Evolutionary conservation across 352 stramenopile genomes (phyloP).

Genomic region (Phytophthora syringae): DNA sequence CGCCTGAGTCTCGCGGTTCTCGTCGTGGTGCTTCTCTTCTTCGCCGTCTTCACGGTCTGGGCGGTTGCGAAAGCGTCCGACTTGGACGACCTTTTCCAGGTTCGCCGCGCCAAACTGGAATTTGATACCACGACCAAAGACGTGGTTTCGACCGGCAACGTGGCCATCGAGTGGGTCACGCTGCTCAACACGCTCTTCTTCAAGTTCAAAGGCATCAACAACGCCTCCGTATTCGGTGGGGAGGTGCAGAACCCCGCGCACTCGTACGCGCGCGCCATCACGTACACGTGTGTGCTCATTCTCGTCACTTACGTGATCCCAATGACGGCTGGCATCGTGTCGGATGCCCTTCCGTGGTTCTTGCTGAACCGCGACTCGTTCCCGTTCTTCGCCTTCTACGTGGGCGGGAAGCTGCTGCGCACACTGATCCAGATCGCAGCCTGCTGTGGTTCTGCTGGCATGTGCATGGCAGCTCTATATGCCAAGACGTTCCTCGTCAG

Average conservation of each 20-base stretch:
- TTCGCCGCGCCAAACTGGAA: slow-evolving; percentile 37
- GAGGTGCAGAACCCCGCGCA: slow-evolving; percentile 88
- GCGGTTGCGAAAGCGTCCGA: slow-evolving; percentile 32
- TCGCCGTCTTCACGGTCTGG: slow-evolving; percentile 59
- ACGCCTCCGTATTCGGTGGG: slow-evolving; percentile 89
- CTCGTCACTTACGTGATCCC: slow-evolving; percentile 89
- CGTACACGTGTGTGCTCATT: slow-evolving; percentile 75
- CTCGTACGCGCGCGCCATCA: slow-evolving; percentile 89
- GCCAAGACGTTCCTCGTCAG: slow-evolving; percentile 89
- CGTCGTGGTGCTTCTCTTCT: slow-evolving; percentile 43
- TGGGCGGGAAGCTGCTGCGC: slow-evolving; percentile 85
- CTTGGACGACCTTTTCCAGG: slow-evolving; percentile 48
- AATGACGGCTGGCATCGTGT: slow-evolving; percentile 82
- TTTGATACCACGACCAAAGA: slow-evolving; percentile 29
- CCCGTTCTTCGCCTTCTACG: slow-evolving; percentile 76
- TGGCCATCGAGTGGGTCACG: slow-evolving; percentile 77
- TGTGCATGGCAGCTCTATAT: slow-evolving; percentile 93
- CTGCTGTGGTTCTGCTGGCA: slow-evolving; percentile 80
- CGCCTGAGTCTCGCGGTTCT: slow-evolving; percentile 39
- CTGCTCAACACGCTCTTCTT: slow-evolving; percentile 96
- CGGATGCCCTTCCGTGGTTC: slow-evolving; percentile 53
- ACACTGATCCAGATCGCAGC: slow-evolving; percentile 79
- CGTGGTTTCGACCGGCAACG: slow-evolving; percentile 28
- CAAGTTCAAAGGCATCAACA: slow-evolving; percentile 96
- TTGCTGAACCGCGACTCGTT: slow-evolving; percentile 91